Evolutionary conservation across 1,284 basidiomycete genomes (phyloP).

Genomic region (Fomitopsis pinicola): DNA sequence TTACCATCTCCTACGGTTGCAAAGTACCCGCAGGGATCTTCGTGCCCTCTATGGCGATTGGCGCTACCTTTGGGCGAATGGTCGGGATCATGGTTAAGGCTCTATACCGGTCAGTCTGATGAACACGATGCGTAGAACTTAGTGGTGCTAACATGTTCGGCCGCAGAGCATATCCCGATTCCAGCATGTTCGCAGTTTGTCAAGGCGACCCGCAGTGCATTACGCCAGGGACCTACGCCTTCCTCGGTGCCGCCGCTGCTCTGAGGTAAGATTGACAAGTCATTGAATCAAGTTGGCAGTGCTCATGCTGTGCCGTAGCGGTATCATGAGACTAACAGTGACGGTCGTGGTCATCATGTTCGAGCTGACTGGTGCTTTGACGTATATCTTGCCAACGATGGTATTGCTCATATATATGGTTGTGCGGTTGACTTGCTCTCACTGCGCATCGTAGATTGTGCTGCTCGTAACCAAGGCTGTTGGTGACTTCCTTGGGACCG

Average conservation of each 20-base stretch:
- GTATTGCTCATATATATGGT: slow-evolving; percentile 36
- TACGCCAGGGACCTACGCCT: slow-evolving; percentile 96
- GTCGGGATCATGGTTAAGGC: slow-evolving; percentile 94
- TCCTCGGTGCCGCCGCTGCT: slow-evolving; percentile 93
- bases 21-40: slow-evolving; percentile 98
- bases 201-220: slow-evolving; percentile 93
- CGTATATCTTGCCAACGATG: slow-evolving; percentile 98
- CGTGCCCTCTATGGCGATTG: slow-evolving; percentile 96
- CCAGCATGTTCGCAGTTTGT: slow-evolving; percentile 88
- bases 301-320: slow-evolving; percentile 41
- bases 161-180: slow-evolving; percentile 73
- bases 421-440: not conserved
- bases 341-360: slow-evolving; percentile 99
- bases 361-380: slow-evolving; percentile 97
- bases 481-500: slow-evolving; percentile 90
- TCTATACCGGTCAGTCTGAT: slow-evolving; percentile 66
- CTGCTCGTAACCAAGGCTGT: slow-evolving; percentile 96
- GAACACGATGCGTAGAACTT: not conserved
- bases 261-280: slow-evolving; percentile 54
- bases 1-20: slow-evolving; percentile 92
- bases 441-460: slow-evolving; percentile 64
- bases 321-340: slow-evolving; percentile 95
- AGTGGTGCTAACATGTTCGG: not conserved
- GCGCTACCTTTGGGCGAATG: slow-evolving; percentile 95
- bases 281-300: not conserved